Percentiles rank a stretch among this genome's conserved stretches.
Evolutionary conservation across 2,329 filamentous ascomycete genomes (phyloP).

Genomic region (Pseudophaeomoniella oleicola): DNA sequence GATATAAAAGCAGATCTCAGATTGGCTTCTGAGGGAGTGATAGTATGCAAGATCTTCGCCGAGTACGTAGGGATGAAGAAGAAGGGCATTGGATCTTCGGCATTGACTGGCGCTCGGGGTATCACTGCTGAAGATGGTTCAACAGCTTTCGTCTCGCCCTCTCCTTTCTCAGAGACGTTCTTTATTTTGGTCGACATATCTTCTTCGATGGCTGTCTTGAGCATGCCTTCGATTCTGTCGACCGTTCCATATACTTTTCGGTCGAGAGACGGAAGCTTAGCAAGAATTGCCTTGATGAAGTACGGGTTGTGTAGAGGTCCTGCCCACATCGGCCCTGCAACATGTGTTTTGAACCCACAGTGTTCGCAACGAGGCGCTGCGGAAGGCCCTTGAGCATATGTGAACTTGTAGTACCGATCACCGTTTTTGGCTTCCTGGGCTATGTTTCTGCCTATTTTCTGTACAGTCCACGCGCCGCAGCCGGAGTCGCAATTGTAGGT

Average conservation of each 20-base stretch:
- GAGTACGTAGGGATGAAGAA: conserved; percentile 67
- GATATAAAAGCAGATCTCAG: conserved; percentile 68
- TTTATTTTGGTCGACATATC: conserved; percentile 15
- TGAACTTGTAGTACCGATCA: conserved; percentile 61
- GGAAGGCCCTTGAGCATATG: conserved; percentile 56
- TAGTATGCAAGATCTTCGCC: conserved; percentile 62
- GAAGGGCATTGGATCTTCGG: conserved; percentile 64
- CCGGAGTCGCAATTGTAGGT: conserved; percentile 83
- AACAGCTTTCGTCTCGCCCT: not conserved
- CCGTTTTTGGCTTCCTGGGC: conserved; percentile 55
- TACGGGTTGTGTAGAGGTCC: conserved; percentile 72
- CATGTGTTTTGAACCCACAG: conserved; percentile 73
- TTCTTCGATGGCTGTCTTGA: conserved; percentile 78
- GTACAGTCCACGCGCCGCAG: conserved; percentile 82
- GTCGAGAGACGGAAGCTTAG: conserved; percentile 53
- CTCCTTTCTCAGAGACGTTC: conserved; percentile 1
- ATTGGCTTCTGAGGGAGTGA: conserved; percentile 63
- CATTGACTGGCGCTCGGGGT: conserved; percentile 42
- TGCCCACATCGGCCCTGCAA: conserved; percentile 89
- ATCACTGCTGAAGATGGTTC: conserved; percentile 1
- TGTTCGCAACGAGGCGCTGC: conserved; percentile 57
- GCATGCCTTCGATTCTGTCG: conserved; percentile 76
- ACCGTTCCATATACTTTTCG: conserved; percentile 63
- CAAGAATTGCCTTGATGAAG: conserved; percentile 68
- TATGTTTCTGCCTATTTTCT: conserved; percentile 59